phyloP scores from a whole-genome alignment of 1,139 yeast species.

The Kodamaea anthophila region DNA sequence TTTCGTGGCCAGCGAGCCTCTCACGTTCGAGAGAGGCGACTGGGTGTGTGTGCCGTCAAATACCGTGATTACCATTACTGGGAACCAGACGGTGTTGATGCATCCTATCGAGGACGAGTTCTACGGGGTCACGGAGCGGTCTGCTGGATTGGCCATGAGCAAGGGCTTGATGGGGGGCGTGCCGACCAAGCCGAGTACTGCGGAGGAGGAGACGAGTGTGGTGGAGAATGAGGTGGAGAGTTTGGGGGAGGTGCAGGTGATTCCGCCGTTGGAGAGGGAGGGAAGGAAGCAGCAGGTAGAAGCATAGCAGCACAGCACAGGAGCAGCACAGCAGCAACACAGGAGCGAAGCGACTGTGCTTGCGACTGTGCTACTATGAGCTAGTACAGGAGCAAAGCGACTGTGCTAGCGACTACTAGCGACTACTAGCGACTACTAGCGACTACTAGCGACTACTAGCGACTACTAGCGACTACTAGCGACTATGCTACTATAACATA shows the following conservation, averaged over 20 bases:
- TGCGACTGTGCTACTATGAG: too few relatives aligned
- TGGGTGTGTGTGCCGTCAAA: slow-evolving; percentile 98
- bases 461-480: too few relatives aligned
- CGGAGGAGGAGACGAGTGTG: slow-evolving; percentile 1
- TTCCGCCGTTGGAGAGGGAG: slow-evolving; percentile 86
- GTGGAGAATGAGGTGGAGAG: slow-evolving; percentile 2
- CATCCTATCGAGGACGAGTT: slow-evolving; percentile 91
- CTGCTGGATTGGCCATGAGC: slow-evolving; percentile 77
- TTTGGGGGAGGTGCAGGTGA: slow-evolving; percentile 39
- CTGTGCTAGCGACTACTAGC: too few relatives aligned
- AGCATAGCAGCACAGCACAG: too few relatives aligned
- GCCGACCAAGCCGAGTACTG: slow-evolving; percentile 22
- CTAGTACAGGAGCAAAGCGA: too few relatives aligned
- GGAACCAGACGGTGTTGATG: slow-evolving; percentile 72
- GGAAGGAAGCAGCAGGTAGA: slow-evolving; percentile 52
- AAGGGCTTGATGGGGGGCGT: slow-evolving; percentile 83
- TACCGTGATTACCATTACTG: slow-evolving; percentile 74
- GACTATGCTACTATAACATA: too few relatives aligned
- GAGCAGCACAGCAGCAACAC: too few relatives aligned
- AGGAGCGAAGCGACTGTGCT: too few relatives aligned
- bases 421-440: too few relatives aligned
- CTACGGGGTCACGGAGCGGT: slow-evolving; percentile 58
- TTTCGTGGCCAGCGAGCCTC: slow-evolving; percentile 95
- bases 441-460: too few relatives aligned
- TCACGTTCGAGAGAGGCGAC: slow-evolving; percentile 93